phyloP scores from a whole-genome alignment of 345 rosid genomes.

The Theobroma cacao region DNA sequence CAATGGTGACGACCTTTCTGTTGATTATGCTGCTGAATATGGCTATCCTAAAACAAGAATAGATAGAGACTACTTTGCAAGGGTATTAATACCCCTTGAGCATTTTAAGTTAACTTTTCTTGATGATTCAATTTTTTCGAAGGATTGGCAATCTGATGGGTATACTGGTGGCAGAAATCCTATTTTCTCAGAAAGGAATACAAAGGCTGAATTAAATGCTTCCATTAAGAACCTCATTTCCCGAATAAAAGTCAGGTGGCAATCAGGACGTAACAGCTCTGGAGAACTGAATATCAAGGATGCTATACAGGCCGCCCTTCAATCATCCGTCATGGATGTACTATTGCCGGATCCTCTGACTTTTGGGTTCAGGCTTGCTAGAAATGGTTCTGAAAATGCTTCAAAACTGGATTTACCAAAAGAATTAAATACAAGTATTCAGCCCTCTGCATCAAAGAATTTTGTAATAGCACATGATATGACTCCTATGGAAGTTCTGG shows the following conservation, averaged over 20 bases:
- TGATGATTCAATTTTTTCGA: conserved; percentile 78
- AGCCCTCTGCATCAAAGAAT: conserved; percentile 37
- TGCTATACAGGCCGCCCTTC: conserved; percentile 86
- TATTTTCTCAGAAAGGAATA: conserved; percentile 82
- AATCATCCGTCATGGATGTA: conserved; percentile 90
- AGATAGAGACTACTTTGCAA: conserved; percentile 85
- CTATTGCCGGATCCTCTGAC: conserved; percentile 96
- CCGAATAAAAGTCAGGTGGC: conserved; percentile 93
- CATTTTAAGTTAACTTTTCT: conserved; percentile 93
- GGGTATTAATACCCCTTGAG: conserved; percentile 93
- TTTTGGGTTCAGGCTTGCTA: conserved; percentile 77
- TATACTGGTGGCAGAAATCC: conserved; percentile 39
- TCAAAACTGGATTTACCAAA: conserved; percentile 16
- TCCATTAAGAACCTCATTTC: conserved; percentile 83
- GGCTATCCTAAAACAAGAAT: conserved; percentile 85
- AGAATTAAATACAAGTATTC: conserved; percentile 25
- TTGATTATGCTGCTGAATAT: conserved; percentile 54
- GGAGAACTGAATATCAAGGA: conserved; percentile 92
- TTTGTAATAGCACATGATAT: conserved; percentile 73
- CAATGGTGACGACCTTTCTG: conserved; percentile 44
- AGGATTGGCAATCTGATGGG: conserved; percentile 58
- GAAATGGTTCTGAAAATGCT: conserved; percentile 28
- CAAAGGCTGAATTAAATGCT: conserved; percentile 83
- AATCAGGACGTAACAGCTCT: conserved; percentile 91
- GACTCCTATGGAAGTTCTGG: conserved; percentile 86